phyloP scores from a whole-genome alignment of 2,329 filamentous ascomycete species.

The Nemania diffusa region DNA sequence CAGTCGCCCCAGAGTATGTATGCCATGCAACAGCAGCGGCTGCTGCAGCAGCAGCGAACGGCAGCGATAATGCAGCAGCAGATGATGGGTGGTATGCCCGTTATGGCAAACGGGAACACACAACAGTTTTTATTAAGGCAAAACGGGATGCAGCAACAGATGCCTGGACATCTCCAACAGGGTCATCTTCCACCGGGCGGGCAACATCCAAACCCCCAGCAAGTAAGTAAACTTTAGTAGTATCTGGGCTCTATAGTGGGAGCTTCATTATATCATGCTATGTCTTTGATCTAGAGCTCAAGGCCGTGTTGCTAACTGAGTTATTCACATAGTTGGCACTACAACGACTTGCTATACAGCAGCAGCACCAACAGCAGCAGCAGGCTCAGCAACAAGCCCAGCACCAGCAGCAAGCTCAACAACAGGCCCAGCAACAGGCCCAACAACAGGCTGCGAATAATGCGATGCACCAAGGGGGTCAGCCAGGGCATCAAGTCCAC shows the following conservation, averaged over 20 bases:
- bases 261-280: not conserved
- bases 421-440: too few species aligned
- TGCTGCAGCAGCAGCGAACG: slow-evolving; percentile 44
- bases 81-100: slow-evolving; percentile 53
- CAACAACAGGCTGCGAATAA: slow-evolving; percentile 56
- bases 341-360: slow-evolving; percentile 29
- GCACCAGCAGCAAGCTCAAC: slow-evolving; percentile 40
- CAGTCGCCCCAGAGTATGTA: slow-evolving; percentile 39
- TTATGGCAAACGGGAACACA: slow-evolving; percentile 54
- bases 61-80: slow-evolving; percentile 49
- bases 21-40: slow-evolving; percentile 41
- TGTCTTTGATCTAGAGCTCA: not conserved
- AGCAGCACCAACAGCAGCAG: slow-evolving; percentile 27
- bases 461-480: slow-evolving; percentile 54
- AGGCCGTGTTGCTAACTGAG: slow-evolving; percentile 12
- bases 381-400: slow-evolving; percentile 24
- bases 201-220: slow-evolving; percentile 44
- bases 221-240: slow-evolving; percentile 44
- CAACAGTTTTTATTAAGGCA: slow-evolving; percentile 57
- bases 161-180: slow-evolving; percentile 57
- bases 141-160: slow-evolving; percentile 50
- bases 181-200: slow-evolving; percentile 50
- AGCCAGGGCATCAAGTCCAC: slow-evolving; percentile 50
- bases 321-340: slow-evolving; percentile 47
- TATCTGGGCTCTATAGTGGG: not conserved